Evolutionary conservation across 805 yeast species (phyloP), one percentile per base, ranked within the genome.

Genomic region (Hyphopichia homilentoma): DNA sequence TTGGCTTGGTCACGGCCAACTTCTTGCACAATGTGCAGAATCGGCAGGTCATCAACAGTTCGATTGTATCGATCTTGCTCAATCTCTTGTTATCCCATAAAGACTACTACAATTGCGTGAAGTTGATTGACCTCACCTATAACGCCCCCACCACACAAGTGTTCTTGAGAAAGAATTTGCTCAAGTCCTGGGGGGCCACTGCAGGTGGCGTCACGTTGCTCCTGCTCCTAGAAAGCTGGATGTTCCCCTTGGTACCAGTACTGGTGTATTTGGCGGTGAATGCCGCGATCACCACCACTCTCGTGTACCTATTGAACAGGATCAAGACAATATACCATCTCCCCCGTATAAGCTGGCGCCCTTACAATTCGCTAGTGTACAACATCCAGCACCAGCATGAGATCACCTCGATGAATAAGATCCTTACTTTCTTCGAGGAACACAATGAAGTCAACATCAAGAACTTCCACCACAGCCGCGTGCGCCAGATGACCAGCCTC

Each of bases 341-440:
- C 12, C 57, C 57, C 5, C 30, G 75, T 41, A 43, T 64, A 13
- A 54, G 64, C 18, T 64, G 68, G 70, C 33, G 73, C 25, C 50
- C 52, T 5, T 60, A 68, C 33, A 57, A 52, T 11, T 43, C 50
- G 2, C 21, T 47, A 5, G 25, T 47, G 16, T 44, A 58, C 36
- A 57, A 61, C 12, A 42, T 44, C 17, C 26, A 48, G 6, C 64
- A 62, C 34, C 44, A 48, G 7, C 54, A 55, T 7, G 71, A 65
- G 36, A 40, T 65, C 6, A 27, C 50, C 4, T 34, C 48, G 6
- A 48, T 61, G 9, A 61, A 63, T 38, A 51, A 54, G 32, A 54
- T 67, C 16, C 49, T 68, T 34, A 54, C 57, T 6, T 59, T 62
- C 35, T 68, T 59, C 33, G 73, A 68, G 40, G 73, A 68, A 46